Base-by-base conservation (phyloP, 345 rosid species). In the Durio zibethinus region DNA sequence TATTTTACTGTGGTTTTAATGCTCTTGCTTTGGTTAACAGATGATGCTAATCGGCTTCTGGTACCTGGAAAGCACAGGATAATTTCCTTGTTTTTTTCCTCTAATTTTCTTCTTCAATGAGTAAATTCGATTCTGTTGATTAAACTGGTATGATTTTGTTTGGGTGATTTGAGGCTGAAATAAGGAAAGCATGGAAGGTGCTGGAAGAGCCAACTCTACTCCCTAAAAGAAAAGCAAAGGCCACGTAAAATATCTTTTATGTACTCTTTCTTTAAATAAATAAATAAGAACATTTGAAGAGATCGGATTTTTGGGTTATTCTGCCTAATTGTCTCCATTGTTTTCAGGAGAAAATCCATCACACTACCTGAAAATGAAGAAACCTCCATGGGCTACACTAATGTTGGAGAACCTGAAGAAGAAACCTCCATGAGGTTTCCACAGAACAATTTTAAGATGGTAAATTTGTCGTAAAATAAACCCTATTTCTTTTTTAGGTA, bases 101-200 rank as follows among this genome's bases (percentile, higher is more conserved):
- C 11, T 25, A 8, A 5, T 36, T 72, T 47, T 12, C 42, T 75
- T 33, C 71, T 20, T 61, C 33, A 47, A 20, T 38, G 53, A 4
- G 43, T 42, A 5, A 7, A 45, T 69, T 68, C 21, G 54, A 2
- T 45, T 69, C 64, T 23, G 42, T 63, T 77, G 16, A 45, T 48
- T 33, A 20, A 20, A 54, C 10, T 9, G 73, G 29, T 48, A 23
- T 29, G 54, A 12, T 25, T 54, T 56, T 81, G 48, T 25, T 31
- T 21, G 42, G 15, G 18, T 23, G 71, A 35, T 65, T 48, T 66
- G 73, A 96, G 99, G 90, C 89, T 59, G 97, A 96, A 67, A 76
- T 96, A 36, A 93, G 92, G 80, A 83, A 92, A 73, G 97, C 97
- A 59, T 91, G 97, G 97, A 91, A 86, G 82, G 86, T 84, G 77